Evolutionary conservation across 768 basidiomycete species (phyloP).

Genomic region (Botryobasidium botryosum): DNA sequence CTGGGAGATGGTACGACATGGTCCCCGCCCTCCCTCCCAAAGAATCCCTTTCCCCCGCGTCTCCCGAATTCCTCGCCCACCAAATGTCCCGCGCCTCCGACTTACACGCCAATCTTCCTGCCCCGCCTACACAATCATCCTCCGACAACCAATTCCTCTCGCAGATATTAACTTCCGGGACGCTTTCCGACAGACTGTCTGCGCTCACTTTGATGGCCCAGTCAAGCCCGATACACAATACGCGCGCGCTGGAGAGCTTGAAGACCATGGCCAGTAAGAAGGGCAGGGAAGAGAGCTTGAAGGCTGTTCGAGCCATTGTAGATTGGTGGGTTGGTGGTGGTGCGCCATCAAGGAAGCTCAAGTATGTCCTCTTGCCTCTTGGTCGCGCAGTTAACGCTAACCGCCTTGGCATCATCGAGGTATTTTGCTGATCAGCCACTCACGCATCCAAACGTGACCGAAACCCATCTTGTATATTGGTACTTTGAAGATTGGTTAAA

Average conservation of each 20-base stretch:
- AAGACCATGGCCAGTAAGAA: conserved; percentile 72
- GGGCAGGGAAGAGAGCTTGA: conserved; percentile 81
- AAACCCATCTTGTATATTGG: conserved; percentile 62
- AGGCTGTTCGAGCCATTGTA: conserved; percentile 76
- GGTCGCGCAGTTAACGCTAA: background rate
- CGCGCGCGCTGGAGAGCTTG: conserved; percentile 58
- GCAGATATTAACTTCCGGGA: conserved; percentile 75
- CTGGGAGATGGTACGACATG: conserved; percentile 41
- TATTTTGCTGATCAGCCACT: conserved; percentile 85
- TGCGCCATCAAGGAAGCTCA: conserved; percentile 73
- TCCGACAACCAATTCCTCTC: conserved; percentile 71
- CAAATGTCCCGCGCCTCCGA: conserved; percentile 32
- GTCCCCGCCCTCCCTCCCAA: conserved; percentile 23
- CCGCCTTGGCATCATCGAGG: conserved; percentile 24
- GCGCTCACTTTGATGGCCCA: conserved; percentile 83
- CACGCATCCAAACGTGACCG: conserved; percentile 41
- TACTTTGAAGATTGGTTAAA: conserved; percentile 97
- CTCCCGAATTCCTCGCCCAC: conserved; percentile 17
- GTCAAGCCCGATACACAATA: conserved; percentile 73
- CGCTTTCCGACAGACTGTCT: conserved; percentile 79
- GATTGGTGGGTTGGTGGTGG: conserved; percentile 98
- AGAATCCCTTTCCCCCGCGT: conserved; percentile 11
- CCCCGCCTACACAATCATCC: conserved; percentile 23
- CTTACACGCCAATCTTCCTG: conserved; percentile 26
- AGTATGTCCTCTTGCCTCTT: conserved; percentile 29